phyloP scores from a whole-genome alignment of 495 filamentous ascomycete species.

The Pyrenopolyporus hunteri region DNA sequence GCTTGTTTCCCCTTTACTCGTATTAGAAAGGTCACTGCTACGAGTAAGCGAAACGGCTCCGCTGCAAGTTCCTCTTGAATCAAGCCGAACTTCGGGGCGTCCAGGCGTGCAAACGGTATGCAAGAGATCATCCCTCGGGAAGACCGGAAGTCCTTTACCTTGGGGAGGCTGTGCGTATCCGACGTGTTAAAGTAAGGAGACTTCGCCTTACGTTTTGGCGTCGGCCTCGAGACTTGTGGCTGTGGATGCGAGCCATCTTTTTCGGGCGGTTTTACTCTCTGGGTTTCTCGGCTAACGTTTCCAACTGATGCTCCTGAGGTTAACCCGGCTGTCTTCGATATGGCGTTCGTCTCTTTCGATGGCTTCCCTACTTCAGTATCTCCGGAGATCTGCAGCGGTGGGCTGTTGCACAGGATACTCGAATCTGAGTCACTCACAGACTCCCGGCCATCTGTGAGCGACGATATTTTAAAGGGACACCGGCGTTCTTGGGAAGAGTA shows the following conservation, averaged over 20 bases:
- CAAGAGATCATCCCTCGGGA: conserved; percentile 61
- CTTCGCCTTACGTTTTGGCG: conserved; percentile 33
- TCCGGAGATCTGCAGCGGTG: background rate
- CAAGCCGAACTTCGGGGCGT: conserved; percentile 69
- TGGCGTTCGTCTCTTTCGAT: background rate
- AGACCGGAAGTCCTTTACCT: conserved; percentile 36
- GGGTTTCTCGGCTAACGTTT: background rate
- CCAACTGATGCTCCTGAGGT: background rate
- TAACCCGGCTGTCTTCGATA: background rate
- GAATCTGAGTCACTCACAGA: conserved; percentile 42
- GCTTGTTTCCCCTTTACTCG: conserved; percentile 76
- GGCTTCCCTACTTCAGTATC: conserved; percentile 3
- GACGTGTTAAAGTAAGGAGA: conserved; percentile 56
- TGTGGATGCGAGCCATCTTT: background rate
- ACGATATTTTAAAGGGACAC: conserved; percentile 32
- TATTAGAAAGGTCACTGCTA: conserved; percentile 84
- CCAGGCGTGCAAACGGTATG: conserved; percentile 74
- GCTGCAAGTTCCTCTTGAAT: conserved; percentile 80
- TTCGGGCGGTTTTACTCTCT: background rate
- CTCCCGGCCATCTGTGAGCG: conserved; percentile 47
- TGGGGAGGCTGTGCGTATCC: background rate
- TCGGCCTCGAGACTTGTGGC: background rate
- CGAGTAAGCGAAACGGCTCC: conserved; percentile 73
- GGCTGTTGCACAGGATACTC: conserved; percentile 33
- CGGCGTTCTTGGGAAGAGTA: background rate